Base-by-base conservation (phyloP, 805 yeast genomes). In the Pichia manshurica region DNA sequence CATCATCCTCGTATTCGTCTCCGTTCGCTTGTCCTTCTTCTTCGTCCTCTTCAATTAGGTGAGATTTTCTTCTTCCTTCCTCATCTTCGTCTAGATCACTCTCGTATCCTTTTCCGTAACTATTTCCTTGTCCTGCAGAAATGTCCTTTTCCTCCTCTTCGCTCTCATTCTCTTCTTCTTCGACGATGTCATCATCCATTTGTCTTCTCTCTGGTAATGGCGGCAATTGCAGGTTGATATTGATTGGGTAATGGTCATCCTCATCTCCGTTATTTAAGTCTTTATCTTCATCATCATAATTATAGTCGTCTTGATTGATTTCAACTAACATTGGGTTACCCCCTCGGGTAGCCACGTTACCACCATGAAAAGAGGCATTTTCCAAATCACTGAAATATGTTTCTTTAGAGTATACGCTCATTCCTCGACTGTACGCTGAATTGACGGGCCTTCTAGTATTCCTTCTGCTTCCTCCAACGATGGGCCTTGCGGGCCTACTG, bases 301-400 rank as follows among this genome's bases (percentile, higher is more conserved):
- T 50, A 49, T 62, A 60, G 9, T 45, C 42, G 29, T 63, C 63
- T 39, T 59, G 60, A n/a, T 53, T 56, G n/a, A 61, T 47, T 4
- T 57, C 49, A 31, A 64, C 60, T 22, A 62, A 40, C 17, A 51
- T 46, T 15, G 67, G 66, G 12, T 50, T 50, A 1, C 59, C 60
- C 10, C 60, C 64, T 39, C 53, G 53, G 4, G 61, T 56, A 15
- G 64, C 66, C 29, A 63, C 55, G 19, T 58, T 58, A 16, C 65
- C 68, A 21, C 62, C 65, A 48, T 62, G 60, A 19, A 64, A 52
- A 19, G 66, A 61, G 4, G 66, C 68, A 39, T 61, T 56, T 32
- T 64, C 68, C 23, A 64, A 39, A 40, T 60, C 67, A 50, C 65
- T 62, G 44, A 63, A 56, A 44, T 61, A 62, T 4, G 68, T 64